Base-by-base conservation (phyloP, 176 grass and related monocot species). In the Rhynchospora pubera region DNA sequence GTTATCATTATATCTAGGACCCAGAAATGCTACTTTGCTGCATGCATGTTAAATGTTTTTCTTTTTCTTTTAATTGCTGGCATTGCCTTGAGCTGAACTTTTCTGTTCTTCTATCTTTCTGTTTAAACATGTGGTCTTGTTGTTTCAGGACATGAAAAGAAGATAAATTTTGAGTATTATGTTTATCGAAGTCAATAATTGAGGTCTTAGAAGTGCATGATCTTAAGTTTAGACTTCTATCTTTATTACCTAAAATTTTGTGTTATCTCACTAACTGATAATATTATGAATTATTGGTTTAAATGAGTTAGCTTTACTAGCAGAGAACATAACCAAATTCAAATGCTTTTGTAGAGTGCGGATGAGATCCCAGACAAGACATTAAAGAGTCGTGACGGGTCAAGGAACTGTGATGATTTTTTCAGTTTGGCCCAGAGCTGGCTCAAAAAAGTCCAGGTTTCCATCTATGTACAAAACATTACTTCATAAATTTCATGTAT, bases 401-500 rank as follows among this genome's bases (percentile, higher is more conserved):
- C 91, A 85, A 87, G 51, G 51, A 79, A 87, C 67, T 93, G 96
- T 83, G 83, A 80, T 32, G 87, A 99, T 86, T 95, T 99, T 79
- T 82, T 95, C 78, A 90, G 56, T 88, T 91, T 93, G 56, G 92
- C 83, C 21, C 86, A 90, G 79, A 89, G 77, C 9, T 95, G 92
- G 87, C 96, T 93, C 76, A 85, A 70, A 71, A 99, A 91, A 87
- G 71, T 99, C 79, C 92, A 93, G 92, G 96, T 95, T 82, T 65
- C 18, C 42, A 82, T 26, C 66, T 82, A 63, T 52, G 45, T 50
- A 4, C 21, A 82, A 50, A 51, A 44, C 8, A 11, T 80, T 21
- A 79, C 44, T 61, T 11, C 30, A 80, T 62, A 45, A 74, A 15
- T 62, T 22, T 52, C 6, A 5, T 78, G 10, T 9, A 68, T 68